A percentile compares a stretch with the other conserved stretches of the same genome.
phyloP scores from a whole-genome alignment of 495 filamentous ascomycete species.

The Trichocladium uniseriatum region DNA sequence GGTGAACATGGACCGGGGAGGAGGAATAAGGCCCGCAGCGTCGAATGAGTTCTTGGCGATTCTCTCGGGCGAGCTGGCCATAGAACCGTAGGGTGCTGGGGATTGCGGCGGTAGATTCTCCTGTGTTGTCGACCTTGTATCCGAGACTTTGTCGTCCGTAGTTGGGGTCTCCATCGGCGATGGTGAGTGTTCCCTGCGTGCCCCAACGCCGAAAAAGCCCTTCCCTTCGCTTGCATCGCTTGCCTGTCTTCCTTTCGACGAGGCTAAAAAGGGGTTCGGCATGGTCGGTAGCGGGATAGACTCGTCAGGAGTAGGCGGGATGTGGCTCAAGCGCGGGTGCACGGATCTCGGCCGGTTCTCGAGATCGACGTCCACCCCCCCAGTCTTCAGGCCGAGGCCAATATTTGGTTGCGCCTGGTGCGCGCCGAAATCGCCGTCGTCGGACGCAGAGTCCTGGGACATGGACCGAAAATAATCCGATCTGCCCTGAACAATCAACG shows the following conservation, averaged over 20 bases:
- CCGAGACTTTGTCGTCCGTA: constrained; percentile 9
- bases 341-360: constrained; percentile 55
- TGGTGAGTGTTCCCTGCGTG: constrained; percentile 38
- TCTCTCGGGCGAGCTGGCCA: constrained; percentile 32
- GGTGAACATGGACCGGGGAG: constrained; percentile 37
- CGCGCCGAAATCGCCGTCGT: constrained; percentile 16
- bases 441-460: constrained; percentile 37
- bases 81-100: constrained; percentile 12
- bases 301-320: constrained; percentile 47
- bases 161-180: constrained; percentile 20
- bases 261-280: constrained; percentile 21
- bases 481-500: constrained; percentile 53
- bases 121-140: constrained; percentile 11
- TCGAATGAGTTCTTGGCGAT: constrained; percentile 33
- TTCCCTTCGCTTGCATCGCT: constrained; percentile 24
- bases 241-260: constrained; percentile 20
- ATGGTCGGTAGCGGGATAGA: constrained; percentile 33
- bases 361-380: constrained; percentile 49
- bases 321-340: constrained; percentile 61
- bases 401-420: constrained; percentile 26
- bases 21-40: constrained; percentile 31
- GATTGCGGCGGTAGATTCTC: constrained; percentile 17
- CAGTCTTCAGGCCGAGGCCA: constrained; percentile 42
- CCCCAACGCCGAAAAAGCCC: constrained; percentile 32
- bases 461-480: constrained; percentile 65